Base-by-base conservation (phyloP, 345 rosid genomes). In the Turritis glabra region DNA sequence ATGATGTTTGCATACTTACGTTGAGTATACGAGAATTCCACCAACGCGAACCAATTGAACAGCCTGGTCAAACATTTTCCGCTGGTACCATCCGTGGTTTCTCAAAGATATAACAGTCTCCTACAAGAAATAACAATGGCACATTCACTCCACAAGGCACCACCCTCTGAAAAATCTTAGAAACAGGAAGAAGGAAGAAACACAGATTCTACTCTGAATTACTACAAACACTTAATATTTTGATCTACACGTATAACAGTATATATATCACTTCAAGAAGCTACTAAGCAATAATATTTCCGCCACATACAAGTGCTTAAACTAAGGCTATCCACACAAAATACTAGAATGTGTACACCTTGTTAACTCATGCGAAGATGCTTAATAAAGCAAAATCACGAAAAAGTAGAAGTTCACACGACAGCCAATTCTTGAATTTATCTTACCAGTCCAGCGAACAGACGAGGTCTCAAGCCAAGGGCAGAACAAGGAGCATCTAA, bases 401-500 rank as follows among this genome's bases (percentile, higher is more conserved):
- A 15, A 50, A 59, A 67, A 7, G 74, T 17, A 18, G 19, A 67
- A 75, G 29, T 23, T 26, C 4, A 56, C 33, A 33, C 33, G 40
- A 26, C 53, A 29, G 52, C 12, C 58, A 52, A 25, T 47, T 56
- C 30, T 52, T 17, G 58, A 21, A 37, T 47, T 50, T 1, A 30
- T 61, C 81, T 27, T 87, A 95, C 99, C 98, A 92, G 86, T 51
- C 86, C 90, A 73, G 89, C 83, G 76, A 89, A 95, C 58, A 95
- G 91, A 48, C 98, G 84, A 65, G 99, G 99, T 74, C 99, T 85
- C 85, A 92, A 83, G 69, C 98, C 98, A 79, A 95, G 99, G 79
- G 99, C 98, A 74, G 99, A 92, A 72, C 99, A 95, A n/a, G 99
- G 99, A 78, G 97, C 97, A 74, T 95, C 99, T 47, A 95, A 91